Evolutionary conservation across 208 protist genomes (phyloP).

Genomic region (Leishmania guyanensis): DNA sequence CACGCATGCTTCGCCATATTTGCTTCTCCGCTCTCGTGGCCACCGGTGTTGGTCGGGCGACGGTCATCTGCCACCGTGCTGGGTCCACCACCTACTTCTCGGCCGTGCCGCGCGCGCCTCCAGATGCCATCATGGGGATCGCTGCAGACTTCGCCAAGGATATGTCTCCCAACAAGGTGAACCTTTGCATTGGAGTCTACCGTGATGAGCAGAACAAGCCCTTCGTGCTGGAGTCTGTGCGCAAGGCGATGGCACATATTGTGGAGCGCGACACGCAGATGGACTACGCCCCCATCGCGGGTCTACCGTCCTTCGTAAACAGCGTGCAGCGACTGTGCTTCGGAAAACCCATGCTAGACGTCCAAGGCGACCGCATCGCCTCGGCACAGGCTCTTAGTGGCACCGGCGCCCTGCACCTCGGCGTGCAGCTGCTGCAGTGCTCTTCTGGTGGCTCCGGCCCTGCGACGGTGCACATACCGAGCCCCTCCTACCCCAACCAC

Average conservation of each 20-base stretch:
- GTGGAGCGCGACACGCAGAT: conserved; percentile 48
- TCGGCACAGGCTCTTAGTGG: conserved; percentile 82
- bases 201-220: conserved; percentile 92
- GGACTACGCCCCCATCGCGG: conserved; percentile 97
- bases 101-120: no score
- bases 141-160: conserved; percentile 72
- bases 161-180: conserved; percentile 90
- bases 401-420: conserved; percentile 79
- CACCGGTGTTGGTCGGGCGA: neutral
- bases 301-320: conserved; percentile 80
- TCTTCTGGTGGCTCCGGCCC: conserved; percentile 22
- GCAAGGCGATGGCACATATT: conserved; percentile 52
- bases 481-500: conserved; percentile 86
- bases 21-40: neutral
- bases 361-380: conserved; percentile 55
- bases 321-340: conserved; percentile 86
- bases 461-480: conserved; percentile 48
- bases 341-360: conserved; percentile 57
- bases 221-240: conserved; percentile 91
- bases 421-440: conserved; percentile 53
- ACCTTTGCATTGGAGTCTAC: conserved; percentile 97
- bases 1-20: conserved; percentile 17
- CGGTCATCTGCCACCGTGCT: conserved; percentile 1
- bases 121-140: conserved; percentile 66
- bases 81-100: conserved; percentile 42